Percentiles rank a stretch among this genome's conserved stretches.
Conservation (phyloP, 176 grass and related monocot genomes). For the Canna indica region DNA sequence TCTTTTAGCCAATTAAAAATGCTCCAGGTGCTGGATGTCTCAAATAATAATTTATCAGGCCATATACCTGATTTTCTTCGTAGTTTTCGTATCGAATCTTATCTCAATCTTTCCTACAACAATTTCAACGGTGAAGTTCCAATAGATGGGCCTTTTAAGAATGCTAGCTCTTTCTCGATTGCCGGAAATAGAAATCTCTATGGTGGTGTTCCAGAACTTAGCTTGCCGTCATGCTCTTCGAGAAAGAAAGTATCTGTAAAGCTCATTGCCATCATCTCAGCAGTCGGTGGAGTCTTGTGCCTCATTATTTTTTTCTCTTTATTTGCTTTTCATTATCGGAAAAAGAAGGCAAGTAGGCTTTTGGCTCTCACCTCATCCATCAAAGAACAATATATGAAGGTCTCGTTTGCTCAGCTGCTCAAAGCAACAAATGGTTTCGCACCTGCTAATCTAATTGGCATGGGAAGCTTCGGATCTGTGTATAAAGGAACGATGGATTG, state of each 20-base stretch:
- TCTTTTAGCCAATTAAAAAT: constrained; percentile 3
- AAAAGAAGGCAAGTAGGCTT: neutral
- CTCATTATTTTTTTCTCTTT: neutral
- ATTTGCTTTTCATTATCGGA: neutral
- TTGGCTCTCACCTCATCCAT: neutral
- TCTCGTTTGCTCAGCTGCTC: constrained; percentile 26
- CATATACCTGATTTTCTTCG: neutral
- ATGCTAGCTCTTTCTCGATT: neutral
- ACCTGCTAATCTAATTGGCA: constrained; percentile 33
- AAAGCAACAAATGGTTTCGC: constrained; percentile 39
- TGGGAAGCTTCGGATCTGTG: constrained; percentile 39
- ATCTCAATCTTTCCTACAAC: constrained; percentile 18
- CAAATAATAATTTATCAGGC: constrained; percentile 11
- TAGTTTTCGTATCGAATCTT: neutral
- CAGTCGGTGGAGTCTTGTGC: neutral
- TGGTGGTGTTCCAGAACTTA: constrained; percentile 1
- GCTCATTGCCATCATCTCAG: neutral
- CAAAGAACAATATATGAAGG: neutral
- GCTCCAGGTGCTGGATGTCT: constrained; percentile 2
- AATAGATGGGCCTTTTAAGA: neutral
- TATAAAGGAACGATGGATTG: constrained; percentile 29
- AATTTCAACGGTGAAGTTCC: constrained; percentile 17
- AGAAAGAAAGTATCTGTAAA: neutral
- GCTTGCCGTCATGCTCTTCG: neutral
- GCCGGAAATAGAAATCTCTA: constrained; percentile 2